phyloP scores from a whole-genome alignment of 2,329 filamentous ascomycete genomes.

The Xylariaceae sp. region DNA sequence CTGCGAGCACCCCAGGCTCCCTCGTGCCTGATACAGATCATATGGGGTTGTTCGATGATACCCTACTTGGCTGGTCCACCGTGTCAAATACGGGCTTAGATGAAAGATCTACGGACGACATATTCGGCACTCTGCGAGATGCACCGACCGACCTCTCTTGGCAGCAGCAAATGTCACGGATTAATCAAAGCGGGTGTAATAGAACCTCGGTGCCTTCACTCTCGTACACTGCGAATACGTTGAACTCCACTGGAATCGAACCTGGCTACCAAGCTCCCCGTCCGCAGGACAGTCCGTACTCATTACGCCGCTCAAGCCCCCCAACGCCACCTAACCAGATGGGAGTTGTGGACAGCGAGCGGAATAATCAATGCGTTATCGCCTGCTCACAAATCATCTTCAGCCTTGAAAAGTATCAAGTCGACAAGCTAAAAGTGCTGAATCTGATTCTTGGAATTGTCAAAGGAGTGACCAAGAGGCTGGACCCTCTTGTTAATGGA shows the following conservation, averaged over 20 bases:
- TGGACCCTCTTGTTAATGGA: not conserved
- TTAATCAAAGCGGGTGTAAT: not conserved
- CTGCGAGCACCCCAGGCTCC: not conserved
- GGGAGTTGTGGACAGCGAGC: not conserved
- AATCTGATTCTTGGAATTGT: constrained; percentile 1
- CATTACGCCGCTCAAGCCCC: not conserved
- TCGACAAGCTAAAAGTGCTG: constrained; percentile 1
- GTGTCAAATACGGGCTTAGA: not conserved
- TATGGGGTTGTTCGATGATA: constrained; percentile 2
- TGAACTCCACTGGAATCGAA: not conserved
- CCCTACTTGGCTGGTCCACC: not conserved
- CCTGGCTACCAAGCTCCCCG: not conserved
- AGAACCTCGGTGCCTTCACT: not conserved
- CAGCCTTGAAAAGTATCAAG: constrained; percentile 1
- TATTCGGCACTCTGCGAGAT: no score
- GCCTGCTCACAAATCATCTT: constrained; percentile 2
- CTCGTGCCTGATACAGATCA: not conserved
- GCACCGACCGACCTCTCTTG: not conserved
- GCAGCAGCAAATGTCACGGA: not conserved
- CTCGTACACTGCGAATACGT: not conserved
- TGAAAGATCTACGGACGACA: not conserved
- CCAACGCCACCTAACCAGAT: not conserved
- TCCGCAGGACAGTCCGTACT: not conserved
- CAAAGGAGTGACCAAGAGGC: constrained; percentile 1
- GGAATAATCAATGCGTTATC: not conserved